phyloP scores from a whole-genome alignment of 495 filamentous ascomycete species.

The Barbatosphaeria neglecta region DNA sequence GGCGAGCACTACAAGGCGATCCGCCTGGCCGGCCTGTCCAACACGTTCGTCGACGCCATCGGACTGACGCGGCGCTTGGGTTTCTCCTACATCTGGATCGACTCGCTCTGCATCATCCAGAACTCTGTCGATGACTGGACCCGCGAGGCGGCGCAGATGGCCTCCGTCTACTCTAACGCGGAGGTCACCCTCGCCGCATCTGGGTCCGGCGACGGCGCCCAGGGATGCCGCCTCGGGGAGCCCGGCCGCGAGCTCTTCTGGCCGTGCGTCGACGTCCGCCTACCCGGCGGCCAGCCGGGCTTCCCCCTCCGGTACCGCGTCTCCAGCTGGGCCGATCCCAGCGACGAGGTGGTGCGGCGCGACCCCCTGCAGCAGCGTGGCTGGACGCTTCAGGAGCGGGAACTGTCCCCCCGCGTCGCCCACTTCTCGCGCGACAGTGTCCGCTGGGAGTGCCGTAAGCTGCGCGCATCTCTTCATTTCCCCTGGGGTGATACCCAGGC shows the following conservation, averaged over 20 bases:
- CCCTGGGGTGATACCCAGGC: not conserved
- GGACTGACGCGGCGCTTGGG: not conserved
- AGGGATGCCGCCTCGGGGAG: not conserved
- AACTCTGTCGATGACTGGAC: conserved; percentile 12
- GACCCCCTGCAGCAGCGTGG: conserved; percentile 12
- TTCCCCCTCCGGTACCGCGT: not conserved
- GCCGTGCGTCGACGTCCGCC: not conserved
- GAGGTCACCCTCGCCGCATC: not conserved
- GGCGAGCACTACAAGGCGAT: not conserved
- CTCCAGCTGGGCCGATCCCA: not conserved
- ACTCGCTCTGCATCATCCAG: conserved; percentile 16
- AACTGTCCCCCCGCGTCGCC: conserved; percentile 13
- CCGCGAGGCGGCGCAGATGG: conserved; percentile 8
- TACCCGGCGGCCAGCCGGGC: not conserved
- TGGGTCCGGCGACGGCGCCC: not conserved
- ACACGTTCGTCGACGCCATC: not conserved
- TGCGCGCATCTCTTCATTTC: too few relatives aligned
- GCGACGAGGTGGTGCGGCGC: not conserved
- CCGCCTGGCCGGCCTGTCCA: not conserved
- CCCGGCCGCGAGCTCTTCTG: not conserved
- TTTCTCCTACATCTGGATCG: conserved; percentile 15
- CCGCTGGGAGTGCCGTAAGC: conserved; percentile 16
- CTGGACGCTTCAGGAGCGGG: conserved; percentile 17
- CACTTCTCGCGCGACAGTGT: conserved; percentile 12
- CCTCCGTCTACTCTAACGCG: conserved; percentile 9